A percentile compares a stretch with the other conserved stretches of the same genome.
These are phyloP conservation scores for Dillenia suffruticosa DNA, from an alignment of 164 flowering plant species.

Conservation along the genomic window DNA sequence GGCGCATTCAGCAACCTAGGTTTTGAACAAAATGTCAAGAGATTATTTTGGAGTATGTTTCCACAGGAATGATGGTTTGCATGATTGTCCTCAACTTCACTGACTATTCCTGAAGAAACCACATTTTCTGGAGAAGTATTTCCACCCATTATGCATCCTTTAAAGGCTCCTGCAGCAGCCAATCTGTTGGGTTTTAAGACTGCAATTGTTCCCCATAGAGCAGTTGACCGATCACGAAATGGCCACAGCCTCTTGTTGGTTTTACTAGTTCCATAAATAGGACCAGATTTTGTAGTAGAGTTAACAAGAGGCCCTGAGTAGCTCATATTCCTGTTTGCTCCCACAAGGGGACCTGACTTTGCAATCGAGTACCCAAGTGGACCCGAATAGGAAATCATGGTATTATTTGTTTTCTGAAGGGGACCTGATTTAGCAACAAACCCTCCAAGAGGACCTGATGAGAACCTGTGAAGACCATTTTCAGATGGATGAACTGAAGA, in stretches of 20 bases:
- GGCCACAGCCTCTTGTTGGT: conserved; percentile 26
- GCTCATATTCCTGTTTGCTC: conserved; percentile 15
- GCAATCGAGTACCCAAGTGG: conserved; percentile 27
- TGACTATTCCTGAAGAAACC: conserved; percentile 23
- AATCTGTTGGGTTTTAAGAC: conserved; percentile 24
- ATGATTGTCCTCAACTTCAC: conserved; percentile 17
- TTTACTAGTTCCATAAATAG: conserved; percentile 27
- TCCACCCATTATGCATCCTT: conserved; percentile 47
- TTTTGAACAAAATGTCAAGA: conserved; percentile 28
- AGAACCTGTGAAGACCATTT: conserved; percentile 34
- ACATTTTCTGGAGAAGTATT: conserved; percentile 31
- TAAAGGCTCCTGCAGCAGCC: conserved; percentile 46
- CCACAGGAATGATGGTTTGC: conserved; percentile 7
- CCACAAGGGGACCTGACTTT: conserved; percentile 29
- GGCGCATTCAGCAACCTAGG: conserved; percentile 45
- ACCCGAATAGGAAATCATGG: conserved; percentile 35
- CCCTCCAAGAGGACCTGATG: conserved; percentile 59
- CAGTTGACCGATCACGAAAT: conserved; percentile 16
- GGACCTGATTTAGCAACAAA: conserved; percentile 29
- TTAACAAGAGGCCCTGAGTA: conserved; percentile 46
- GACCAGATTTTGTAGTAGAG: conserved; percentile 38
- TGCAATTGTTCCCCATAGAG: conserved; percentile 16
- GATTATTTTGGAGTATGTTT: conserved; percentile 4
- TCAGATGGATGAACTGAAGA: conserved; percentile 62
- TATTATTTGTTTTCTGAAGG: conserved; percentile 10